These are phyloP conservation scores for Fusarium illudens DNA, from an alignment of 2,329 filamentous ascomycete genomes.

Conservation along the genomic window DNA sequence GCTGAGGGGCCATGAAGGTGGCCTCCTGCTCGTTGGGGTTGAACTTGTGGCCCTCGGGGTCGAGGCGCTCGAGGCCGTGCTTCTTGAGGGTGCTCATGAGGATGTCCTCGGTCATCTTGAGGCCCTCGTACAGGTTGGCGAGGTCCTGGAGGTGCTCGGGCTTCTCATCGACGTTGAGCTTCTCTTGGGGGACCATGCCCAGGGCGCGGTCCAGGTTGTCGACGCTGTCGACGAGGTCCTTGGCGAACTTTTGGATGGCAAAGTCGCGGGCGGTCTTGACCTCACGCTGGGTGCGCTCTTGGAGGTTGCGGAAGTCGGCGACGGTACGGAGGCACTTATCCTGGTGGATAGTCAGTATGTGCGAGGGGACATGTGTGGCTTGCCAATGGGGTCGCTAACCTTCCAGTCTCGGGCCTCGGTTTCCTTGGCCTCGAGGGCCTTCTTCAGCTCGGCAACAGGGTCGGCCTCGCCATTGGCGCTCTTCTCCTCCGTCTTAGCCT, in stretches of 20 bases:
- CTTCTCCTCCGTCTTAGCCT: conserved; percentile 43
- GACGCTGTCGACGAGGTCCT: conserved; percentile 92
- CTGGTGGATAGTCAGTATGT: conserved; percentile 55
- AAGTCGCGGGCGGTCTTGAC: conserved; percentile 89
- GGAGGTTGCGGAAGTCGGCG: conserved; percentile 97
- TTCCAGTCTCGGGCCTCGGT: conserved; percentile 77
- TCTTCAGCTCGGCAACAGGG: conserved; percentile 57
- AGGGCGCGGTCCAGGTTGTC: conserved; percentile 98
- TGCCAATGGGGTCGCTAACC: conserved; percentile 59
- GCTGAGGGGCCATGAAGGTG: conserved; percentile 89
- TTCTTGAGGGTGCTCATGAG: conserved; percentile 89
- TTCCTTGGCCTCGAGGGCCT: conserved; percentile 61
- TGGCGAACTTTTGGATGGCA: conserved; percentile 93
- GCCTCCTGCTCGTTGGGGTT: conserved; percentile 97
- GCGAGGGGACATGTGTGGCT: neutral
- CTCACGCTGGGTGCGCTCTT: conserved; percentile 92
- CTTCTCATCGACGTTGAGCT: conserved; percentile 65
- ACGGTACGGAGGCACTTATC: conserved; percentile 94
- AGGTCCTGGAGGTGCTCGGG: conserved; percentile 73
- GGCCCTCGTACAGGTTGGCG: conserved; percentile 80
- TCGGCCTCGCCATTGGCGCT: conserved; percentile 45
- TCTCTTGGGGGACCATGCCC: conserved; percentile 76
- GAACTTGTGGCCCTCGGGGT: conserved; percentile 86
- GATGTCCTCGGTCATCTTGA: conserved; percentile 94
- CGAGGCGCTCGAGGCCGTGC: conserved; percentile 91